Evolutionary conservation across 2,329 filamentous ascomycete genomes (phyloP), one percentile per base, ranked within the genome.

Genomic region (Colletotrichum spaethianum): DNA sequence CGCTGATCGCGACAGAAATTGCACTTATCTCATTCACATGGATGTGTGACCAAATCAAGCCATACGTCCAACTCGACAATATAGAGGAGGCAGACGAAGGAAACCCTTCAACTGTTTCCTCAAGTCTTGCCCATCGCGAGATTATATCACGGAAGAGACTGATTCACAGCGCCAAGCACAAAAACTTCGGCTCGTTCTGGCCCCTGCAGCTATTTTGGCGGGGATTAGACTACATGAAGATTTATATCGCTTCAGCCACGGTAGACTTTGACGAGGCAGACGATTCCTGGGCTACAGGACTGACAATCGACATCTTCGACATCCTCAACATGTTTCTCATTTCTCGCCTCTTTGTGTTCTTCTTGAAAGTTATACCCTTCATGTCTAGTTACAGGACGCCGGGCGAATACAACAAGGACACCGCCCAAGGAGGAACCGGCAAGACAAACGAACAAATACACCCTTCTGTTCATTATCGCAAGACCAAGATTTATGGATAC

Each of bases 11-110:
- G n/a, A 7, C 4, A 74, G 72, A 74, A 53, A 53, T 74, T 28
- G 63, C 72, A 7, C 62, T 72, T 26, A 72, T 74, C 26, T 72
- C 72, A 2, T 74, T 74, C 38, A 48, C 73, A 2, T 74, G 72
- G 73, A 74, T 74, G 72, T 74, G 64, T 36, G 73, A 62, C 7
- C 56, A 66, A 20, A 55, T 66, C 38, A 38, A 23, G 9, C 18
- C 3, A 0, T 46, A 42, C 6, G 9, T 68, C 2, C 33, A 44
- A 8, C 57, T 71, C 16, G 57, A 68, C 63, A 33, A 71, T 8
- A 26, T 1, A 33, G 7, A 31, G 1, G 8, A 7, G 6, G 5
- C n/a, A 5, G n/a, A 28, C 12, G 8, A 36, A 1, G 42, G 33
- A 3, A 8, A 28, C 20, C 28, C 16, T 23, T 8, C 20, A 2